Conservation (phyloP, 2,329 filamentous ascomycete genomes). For the Xylaria sp. region DNA sequence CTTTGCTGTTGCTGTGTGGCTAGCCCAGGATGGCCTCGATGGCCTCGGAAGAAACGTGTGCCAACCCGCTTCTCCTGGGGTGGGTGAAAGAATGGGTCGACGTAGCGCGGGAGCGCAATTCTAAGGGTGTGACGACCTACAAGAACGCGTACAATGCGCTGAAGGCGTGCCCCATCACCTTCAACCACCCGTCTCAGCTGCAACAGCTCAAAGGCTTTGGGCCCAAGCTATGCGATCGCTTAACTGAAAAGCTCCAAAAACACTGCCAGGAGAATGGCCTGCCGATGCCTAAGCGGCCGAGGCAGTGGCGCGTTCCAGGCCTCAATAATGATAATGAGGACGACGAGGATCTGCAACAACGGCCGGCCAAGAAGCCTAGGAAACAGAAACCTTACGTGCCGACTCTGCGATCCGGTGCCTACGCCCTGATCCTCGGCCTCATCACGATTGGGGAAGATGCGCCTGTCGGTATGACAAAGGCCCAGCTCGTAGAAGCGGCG, state of each 20-base stretch:
- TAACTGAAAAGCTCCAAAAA: conserved; percentile 69
- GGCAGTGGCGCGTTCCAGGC: conserved; percentile 53
- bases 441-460: conserved; percentile 67
- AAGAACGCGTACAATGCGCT: conserved; percentile 81
- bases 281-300: conserved; percentile 72
- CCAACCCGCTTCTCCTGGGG: conserved; percentile 76
- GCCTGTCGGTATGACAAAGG: conserved; percentile 71
- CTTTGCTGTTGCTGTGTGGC: not conserved
- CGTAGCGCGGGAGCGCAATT: conserved; percentile 72
- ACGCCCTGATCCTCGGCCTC: conserved; percentile 76
- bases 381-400: conserved; percentile 78
- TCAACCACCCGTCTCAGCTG: conserved; percentile 78
- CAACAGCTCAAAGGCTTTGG: conserved; percentile 80
- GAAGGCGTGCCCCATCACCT: conserved; percentile 76
- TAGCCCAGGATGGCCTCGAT: conserved; percentile 41
- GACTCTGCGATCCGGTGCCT: conserved; percentile 76
- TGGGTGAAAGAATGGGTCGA: conserved; percentile 86
- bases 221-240: conserved; percentile 74
- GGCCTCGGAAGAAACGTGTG: conserved; percentile 56
- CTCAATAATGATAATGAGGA: conserved; percentile 52
- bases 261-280: conserved; percentile 75
- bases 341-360: conserved; percentile 48
- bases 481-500: conserved; percentile 73
- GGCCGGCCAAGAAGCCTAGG: conserved; percentile 66
- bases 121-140: conserved; percentile 77